Conservation (phyloP, 257 asterid genomes). For the Avicennia marina region DNA sequence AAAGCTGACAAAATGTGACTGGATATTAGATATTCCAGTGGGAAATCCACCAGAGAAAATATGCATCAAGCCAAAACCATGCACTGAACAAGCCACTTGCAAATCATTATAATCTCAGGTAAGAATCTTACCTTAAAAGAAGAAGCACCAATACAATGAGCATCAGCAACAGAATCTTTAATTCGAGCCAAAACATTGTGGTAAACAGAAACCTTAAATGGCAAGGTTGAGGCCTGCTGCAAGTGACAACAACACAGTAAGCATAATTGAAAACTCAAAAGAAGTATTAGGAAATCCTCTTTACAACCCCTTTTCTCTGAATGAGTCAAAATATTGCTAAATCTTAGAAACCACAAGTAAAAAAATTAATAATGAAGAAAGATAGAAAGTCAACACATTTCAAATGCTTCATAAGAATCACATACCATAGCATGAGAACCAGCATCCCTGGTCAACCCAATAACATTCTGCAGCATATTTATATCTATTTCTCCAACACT, state of each 20-base stretch:
- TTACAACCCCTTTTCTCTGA: not conserved
- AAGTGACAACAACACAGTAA: slow-evolving; percentile 12
- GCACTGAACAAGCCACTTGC: not conserved
- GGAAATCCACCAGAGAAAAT: slow-evolving; percentile 7
- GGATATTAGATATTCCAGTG: slow-evolving; percentile 15
- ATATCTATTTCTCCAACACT: slow-evolving; percentile 36
- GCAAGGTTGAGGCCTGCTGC: slow-evolving; percentile 43
- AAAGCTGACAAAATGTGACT: slow-evolving; percentile 35
- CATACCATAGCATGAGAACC: slow-evolving; percentile 38
- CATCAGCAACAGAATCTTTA: slow-evolving; percentile 50
- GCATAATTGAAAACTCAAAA: too few species aligned
- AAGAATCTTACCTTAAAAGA: slow-evolving; percentile 48
- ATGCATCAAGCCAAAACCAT: not conserved
- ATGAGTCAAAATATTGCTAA: not conserved
- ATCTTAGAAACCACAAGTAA: not conserved
- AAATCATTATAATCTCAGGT: slow-evolving; percentile 1
- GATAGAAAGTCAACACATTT: not conserved
- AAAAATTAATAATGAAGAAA: too few species aligned
- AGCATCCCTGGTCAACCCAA: slow-evolving; percentile 19
- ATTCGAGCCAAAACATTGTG: slow-evolving; percentile 57
- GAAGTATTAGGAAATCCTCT: not conserved
- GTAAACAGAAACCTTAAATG: slow-evolving; percentile 44
- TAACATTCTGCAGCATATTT: slow-evolving; percentile 38
- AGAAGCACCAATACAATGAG: slow-evolving; percentile 49
- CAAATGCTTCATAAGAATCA: not conserved